Percentiles rank a stretch among this genome's conserved stretches.
Conservation (phyloP, 768 basidiomycete genomes). For the Serpula lacrymans region DNA sequence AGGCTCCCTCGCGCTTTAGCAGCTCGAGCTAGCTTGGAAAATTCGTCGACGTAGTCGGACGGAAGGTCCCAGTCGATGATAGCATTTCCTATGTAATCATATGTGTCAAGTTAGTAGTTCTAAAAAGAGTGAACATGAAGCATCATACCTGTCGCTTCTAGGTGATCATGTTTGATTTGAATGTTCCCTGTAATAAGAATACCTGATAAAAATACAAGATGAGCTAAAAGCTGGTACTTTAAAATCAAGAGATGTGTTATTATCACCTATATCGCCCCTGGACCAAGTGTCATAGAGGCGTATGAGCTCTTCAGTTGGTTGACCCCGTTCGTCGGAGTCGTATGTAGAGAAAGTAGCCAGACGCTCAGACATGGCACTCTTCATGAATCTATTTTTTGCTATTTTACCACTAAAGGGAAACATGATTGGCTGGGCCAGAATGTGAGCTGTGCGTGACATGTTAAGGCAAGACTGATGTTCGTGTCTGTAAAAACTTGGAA, state of each 20-base stretch:
- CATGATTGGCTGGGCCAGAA: slow-evolving; percentile 20
- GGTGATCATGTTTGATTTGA: slow-evolving; percentile 31
- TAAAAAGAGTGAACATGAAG: not conserved
- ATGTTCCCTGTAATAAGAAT: slow-evolving; percentile 31
- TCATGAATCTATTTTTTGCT: slow-evolving; percentile 29
- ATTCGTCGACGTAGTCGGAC: slow-evolving; percentile 19
- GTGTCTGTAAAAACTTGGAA: too few relatives aligned
- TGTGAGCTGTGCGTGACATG: slow-evolving; percentile 12
- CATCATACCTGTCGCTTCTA: slow-evolving; percentile 29
- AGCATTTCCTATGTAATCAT: slow-evolving; percentile 20
- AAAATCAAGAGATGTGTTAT: not conserved
- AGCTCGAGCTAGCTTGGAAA: slow-evolving; percentile 21
- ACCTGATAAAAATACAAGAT: slow-evolving; percentile 17
- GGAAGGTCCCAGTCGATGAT: slow-evolving; percentile 28
- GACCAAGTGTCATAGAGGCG: slow-evolving; percentile 34
- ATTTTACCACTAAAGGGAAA: slow-evolving; percentile 28
- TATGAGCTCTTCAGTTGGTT: slow-evolving; percentile 30
- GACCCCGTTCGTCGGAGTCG: slow-evolving; percentile 26
- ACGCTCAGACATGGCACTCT: slow-evolving; percentile 34
- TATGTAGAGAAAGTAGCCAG: slow-evolving; percentile 29
- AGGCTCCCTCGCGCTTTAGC: slow-evolving; percentile 28
- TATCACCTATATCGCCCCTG: slow-evolving; percentile 28
- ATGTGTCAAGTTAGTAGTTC: too few relatives aligned
- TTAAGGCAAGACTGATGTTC: too few relatives aligned
- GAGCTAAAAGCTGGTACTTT: not conserved